Conservation (phyloP, 768 basidiomycete species). For the Suillus luteus region DNA sequence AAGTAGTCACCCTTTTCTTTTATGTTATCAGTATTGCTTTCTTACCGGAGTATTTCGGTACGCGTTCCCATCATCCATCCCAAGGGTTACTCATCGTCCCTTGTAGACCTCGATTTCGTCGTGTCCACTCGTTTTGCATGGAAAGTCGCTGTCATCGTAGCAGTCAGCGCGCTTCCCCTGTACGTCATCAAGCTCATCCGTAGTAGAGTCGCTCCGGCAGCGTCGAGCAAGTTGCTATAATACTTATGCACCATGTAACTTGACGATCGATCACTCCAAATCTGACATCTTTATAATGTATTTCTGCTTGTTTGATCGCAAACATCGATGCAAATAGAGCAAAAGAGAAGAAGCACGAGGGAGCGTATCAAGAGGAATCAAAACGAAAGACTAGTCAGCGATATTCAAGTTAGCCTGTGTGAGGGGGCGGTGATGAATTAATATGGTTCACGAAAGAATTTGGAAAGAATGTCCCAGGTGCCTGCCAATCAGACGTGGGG, state of each 20-base stretch:
- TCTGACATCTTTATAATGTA: constrained; percentile 40
- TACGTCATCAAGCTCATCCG: constrained; percentile 89
- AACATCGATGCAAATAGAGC: constrained; percentile 31
- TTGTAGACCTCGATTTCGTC: constrained; percentile 87
- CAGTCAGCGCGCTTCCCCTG: constrained; percentile 88
- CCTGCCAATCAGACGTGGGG: constrained; percentile 52
- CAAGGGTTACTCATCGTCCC: constrained; percentile 11
- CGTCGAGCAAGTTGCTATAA: constrained; percentile 87
- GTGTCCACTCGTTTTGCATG: constrained; percentile 84
- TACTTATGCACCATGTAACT: constrained; percentile 11
- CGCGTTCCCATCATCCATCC: constrained; percentile 28
- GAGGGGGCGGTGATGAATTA: constrained; percentile 52
- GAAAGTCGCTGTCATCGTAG: constrained; percentile 96
- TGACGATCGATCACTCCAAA: constrained; percentile 11
- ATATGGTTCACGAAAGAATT: constrained; percentile 48
- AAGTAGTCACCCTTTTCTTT: constrained; percentile 83
- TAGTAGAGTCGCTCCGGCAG: constrained; percentile 86
- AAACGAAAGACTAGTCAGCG: constrained; percentile 11
- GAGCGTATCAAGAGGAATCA: constrained; percentile 19
- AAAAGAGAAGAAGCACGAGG: constrained; percentile 16
- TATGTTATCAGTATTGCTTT: constrained; percentile 93
- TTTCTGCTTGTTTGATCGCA: constrained; percentile 34
- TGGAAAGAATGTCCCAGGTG: constrained; percentile 47
- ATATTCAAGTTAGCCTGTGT: constrained; percentile 32
- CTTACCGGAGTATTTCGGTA: constrained; percentile 96